Percentiles rank a stretch among this genome's conserved stretches.
Evolutionary conservation across 345 rosid species (phyloP).

Genomic region (Brassica rapa): DNA sequence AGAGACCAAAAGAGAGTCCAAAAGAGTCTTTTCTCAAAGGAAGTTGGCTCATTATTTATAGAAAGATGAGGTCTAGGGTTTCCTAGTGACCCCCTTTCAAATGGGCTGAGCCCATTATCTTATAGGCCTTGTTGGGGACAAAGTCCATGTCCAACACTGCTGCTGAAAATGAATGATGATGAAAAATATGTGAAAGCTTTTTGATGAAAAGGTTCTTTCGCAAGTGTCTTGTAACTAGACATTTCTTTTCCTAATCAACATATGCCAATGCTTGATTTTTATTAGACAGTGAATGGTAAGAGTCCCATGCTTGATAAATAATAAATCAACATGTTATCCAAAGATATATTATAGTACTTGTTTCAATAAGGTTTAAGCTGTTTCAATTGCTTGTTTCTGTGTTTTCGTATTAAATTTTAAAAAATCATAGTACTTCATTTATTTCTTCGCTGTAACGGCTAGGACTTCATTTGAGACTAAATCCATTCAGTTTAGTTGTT

Average conservation of each 20-base stretch:
- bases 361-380: not conserved
- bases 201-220: not conserved
- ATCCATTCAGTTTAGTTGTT: not conserved
- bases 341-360: not conserved
- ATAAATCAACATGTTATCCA: not conserved
- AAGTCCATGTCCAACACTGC: slow-evolving; percentile 12
- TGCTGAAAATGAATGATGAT: slow-evolving; percentile 47
- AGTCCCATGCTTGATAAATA: not conserved
- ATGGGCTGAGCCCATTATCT: too few species aligned
- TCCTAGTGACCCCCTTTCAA: too few species aligned
- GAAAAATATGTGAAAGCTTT: slow-evolving; percentile 5
- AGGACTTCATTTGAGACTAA: not conserved
- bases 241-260: not conserved
- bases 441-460: not conserved
- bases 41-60: too few species aligned
- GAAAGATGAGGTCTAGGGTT: too few species aligned
- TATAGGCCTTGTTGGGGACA: too few species aligned
- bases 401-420: not conserved
- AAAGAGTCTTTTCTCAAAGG: too few species aligned
- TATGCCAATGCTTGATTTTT: not conserved
- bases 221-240: slow-evolving; percentile 5
- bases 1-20: too few species aligned
- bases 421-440: not conserved
- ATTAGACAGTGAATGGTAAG: not conserved
- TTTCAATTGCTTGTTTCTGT: not conserved